These are phyloP conservation scores for Aspergillus glaucus DNA, from an alignment of 2,329 filamentous ascomycete genomes.

Conservation along the genomic window DNA sequence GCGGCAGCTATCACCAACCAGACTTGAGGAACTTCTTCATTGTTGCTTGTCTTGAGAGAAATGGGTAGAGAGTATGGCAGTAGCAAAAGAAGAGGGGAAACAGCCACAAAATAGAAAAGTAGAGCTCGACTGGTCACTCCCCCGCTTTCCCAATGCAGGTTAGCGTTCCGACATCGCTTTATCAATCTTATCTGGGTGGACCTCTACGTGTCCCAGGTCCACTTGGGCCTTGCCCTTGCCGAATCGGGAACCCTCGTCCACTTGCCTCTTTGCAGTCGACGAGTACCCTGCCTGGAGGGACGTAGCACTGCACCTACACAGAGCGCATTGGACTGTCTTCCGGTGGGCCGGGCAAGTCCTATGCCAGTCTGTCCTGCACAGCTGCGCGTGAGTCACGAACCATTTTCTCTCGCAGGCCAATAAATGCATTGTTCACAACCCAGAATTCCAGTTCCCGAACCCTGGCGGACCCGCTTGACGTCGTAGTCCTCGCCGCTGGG, in stretches of 20 bases:
- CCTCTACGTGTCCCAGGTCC: neutral
- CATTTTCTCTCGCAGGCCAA: neutral
- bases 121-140: neutral
- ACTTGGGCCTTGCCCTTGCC: neutral
- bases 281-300: neutral
- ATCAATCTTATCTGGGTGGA: slow-evolving; percentile 1
- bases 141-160: neutral
- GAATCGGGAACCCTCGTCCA: neutral
- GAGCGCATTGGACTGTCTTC: too few relatives aligned
- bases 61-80: neutral
- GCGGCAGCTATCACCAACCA: neutral
- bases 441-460: neutral
- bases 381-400: neutral
- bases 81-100: neutral
- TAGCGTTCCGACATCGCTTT: slow-evolving; percentile 1
- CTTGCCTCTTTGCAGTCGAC: neutral
- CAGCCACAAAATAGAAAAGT: neutral
- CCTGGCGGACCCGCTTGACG: neutral
- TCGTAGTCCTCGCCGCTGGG: neutral
- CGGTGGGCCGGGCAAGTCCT: too few relatives aligned
- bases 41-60: neutral
- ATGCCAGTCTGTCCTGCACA: neutral
- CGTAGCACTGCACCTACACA: too few relatives aligned
- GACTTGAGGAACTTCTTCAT: neutral
- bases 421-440: neutral